These are phyloP conservation scores for Penicillium sp. DNA, from an alignment of 2,329 filamentous ascomycete species.

Conservation along the genomic window DNA sequence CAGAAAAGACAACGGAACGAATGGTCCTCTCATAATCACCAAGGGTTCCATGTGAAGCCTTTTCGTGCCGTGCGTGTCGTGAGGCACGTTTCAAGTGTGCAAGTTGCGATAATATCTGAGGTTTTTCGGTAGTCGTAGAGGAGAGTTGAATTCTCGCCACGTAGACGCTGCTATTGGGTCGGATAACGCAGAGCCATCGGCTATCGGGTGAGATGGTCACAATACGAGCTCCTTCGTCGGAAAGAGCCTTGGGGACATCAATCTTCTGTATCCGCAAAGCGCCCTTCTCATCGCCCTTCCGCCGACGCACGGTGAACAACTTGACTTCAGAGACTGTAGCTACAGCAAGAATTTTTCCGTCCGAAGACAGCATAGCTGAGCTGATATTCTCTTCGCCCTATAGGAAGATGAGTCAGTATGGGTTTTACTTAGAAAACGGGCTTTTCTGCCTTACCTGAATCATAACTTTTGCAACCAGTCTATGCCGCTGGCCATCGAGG, in stretches of 20 bases:
- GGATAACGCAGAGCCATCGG: conserved; percentile 47
- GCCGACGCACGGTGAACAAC: conserved; percentile 62
- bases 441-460: conserved; percentile 47
- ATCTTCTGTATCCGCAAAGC: conserved; percentile 66
- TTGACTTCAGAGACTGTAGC: conserved; percentile 70
- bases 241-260: conserved; percentile 54
- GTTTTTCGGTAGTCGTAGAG: conserved; percentile 41
- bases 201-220: conserved; percentile 50
- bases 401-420: neutral
- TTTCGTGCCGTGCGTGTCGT: conserved; percentile 34
- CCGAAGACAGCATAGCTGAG: conserved; percentile 63
- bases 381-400: conserved; percentile 76
- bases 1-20: conserved; percentile 68
- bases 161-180: conserved; percentile 55
- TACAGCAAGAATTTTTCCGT: conserved; percentile 69
- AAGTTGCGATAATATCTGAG: conserved; percentile 42
- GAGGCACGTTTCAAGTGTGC: conserved; percentile 37
- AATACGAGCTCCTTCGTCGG: conserved; percentile 59
- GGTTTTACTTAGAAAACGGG: neutral
- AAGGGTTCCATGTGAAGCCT: conserved; percentile 58
- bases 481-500: conserved; percentile 34
- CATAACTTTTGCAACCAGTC: conserved; percentile 62
- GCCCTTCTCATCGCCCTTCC: conserved; percentile 49
- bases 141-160: conserved; percentile 46
- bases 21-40: conserved; percentile 73